Evolutionary conservation across 2,329 filamentous ascomycete genomes (phyloP), one percentile per base, ranked within the genome.

Genomic region (Fusarium circinatum): DNA sequence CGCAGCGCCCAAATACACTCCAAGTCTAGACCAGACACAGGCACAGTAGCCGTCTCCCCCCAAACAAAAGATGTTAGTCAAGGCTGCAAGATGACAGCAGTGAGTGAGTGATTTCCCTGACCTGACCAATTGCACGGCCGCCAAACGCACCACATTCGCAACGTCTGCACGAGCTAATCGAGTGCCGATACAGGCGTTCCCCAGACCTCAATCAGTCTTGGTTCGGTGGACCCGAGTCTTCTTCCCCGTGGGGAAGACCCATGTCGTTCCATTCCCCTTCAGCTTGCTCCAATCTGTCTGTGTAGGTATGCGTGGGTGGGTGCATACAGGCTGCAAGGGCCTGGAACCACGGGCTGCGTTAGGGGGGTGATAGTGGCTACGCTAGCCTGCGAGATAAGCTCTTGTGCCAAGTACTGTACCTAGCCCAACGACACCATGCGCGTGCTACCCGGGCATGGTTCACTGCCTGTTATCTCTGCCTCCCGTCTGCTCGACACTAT

Each of bases 191-290:
- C 65, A 57, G 41, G 39, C 41, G 42, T 42, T 39, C 47, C 39
- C 62, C 28, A 62, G 56, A 44, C 44, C 38, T 47, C 17, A 22
- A 22, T n/a, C 45, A 36, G 38, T 28, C 32, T 52, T 52, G 59
- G 32, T 52, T 47, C 26, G 45, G n/a, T 65, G 65, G 65, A 22
- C 34, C 67, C 65, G 67, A 70, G 24, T 48, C 30, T 42, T 44
- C 24, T 68, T 70, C 67, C 65, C 67, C 67, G 67, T 70, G 67
- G 66, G 66, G 66, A 57, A 69, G 36, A 54, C 34, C 62, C 52
- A 22, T 22, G 56, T 51, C 44, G 32, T 54, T 68, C 42, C 36
- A 32, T 32, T 15, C 32, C 42, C 22, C 22, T 49, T 47, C 65
- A 61, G 28, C 45, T 47, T 32, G 15, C 47, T 24, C 41, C 52